Evolutionary conservation across 2,329 filamentous ascomycete species (phyloP).

Genomic region (Colletotrichum orbiculare): DNA sequence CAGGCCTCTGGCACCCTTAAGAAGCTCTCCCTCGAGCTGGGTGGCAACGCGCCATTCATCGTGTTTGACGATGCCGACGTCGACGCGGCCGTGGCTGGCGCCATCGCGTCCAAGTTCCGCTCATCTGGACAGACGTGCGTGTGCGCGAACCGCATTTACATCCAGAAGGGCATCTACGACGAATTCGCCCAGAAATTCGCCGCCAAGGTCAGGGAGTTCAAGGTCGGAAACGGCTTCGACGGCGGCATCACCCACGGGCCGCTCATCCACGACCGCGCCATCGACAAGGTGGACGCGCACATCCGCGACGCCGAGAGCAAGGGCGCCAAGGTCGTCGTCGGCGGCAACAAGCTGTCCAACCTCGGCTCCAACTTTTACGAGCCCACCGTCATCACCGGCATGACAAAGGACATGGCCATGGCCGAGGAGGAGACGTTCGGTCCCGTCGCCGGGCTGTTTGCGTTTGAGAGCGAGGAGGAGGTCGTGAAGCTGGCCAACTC

Average conservation of each 20-base stretch:
- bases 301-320: conserved; percentile 82
- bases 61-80: conserved; percentile 96
- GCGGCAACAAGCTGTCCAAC: conserved; percentile 75
- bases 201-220: conserved; percentile 78
- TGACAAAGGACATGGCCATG: conserved; percentile 87
- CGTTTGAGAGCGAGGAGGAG: conserved; percentile 89
- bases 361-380: conserved; percentile 85
- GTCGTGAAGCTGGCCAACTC: conserved; percentile 86
- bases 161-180: conserved; percentile 83
- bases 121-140: conserved; percentile 97
- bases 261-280: conserved; percentile 85
- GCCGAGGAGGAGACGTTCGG: conserved; percentile 94
- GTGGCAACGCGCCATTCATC: conserved; percentile 95
- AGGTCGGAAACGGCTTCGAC: conserved; percentile 79
- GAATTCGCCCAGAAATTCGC: conserved; percentile 76
- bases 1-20: conserved; percentile 88
- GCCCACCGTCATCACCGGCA: conserved; percentile 88
- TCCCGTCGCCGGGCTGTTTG: conserved; percentile 89
- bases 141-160: conserved; percentile 84
- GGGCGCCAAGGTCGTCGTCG: conserved; percentile 79
- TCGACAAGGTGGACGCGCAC: conserved; percentile 82
- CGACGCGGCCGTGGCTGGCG: conserved; percentile 84
- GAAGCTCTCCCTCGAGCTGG: conserved; percentile 86
- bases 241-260: conserved; percentile 81
- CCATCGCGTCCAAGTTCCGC: conserved; percentile 90